Conservation (phyloP, 352 stramenopile species). For the Phytopythium vexans region DNA sequence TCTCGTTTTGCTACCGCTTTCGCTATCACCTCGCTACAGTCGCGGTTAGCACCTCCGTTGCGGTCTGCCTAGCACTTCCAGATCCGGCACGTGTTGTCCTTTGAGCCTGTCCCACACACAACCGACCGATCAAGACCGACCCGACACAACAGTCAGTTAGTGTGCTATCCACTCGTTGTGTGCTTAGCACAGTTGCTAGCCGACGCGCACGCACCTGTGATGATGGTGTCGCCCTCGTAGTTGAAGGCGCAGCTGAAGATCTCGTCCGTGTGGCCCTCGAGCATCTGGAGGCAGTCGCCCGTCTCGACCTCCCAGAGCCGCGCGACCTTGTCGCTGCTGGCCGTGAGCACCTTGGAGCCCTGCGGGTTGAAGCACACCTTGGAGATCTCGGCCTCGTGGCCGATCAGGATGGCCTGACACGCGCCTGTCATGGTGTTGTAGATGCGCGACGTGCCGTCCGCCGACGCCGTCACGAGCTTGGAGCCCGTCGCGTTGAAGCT, state of each 20-base stretch:
- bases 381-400: constrained; percentile 94
- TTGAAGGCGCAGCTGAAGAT: constrained; percentile 97
- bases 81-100: constrained; percentile 86
- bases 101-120: constrained; percentile 42
- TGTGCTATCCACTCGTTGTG: neutral
- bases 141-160: neutral
- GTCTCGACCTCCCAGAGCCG: constrained; percentile 93
- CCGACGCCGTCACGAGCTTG: constrained; percentile 93
- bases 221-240: constrained; percentile 96
- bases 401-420: constrained; percentile 93
- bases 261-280: constrained; percentile 96
- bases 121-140: neutral
- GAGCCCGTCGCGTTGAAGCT: constrained; percentile 93
- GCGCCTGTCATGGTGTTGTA: constrained; percentile 96
- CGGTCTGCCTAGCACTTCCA: constrained; percentile 56
- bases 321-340: constrained; percentile 93
- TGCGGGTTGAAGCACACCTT: constrained; percentile 96
- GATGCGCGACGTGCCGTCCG: constrained; percentile 91
- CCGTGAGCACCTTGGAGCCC: constrained; percentile 93
- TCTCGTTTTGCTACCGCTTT: neutral
- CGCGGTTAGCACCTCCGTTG: neutral
- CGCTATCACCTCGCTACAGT: neutral
- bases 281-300: constrained; percentile 92
- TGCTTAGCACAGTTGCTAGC: neutral
- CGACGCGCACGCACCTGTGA: constrained; percentile 79